A percentile compares a stretch with the other conserved stretches of the same genome.
These are phyloP conservation scores for Oropetium thomaeum DNA, from an alignment of 176 grass and related monocot species.

Conservation along the genomic window DNA sequence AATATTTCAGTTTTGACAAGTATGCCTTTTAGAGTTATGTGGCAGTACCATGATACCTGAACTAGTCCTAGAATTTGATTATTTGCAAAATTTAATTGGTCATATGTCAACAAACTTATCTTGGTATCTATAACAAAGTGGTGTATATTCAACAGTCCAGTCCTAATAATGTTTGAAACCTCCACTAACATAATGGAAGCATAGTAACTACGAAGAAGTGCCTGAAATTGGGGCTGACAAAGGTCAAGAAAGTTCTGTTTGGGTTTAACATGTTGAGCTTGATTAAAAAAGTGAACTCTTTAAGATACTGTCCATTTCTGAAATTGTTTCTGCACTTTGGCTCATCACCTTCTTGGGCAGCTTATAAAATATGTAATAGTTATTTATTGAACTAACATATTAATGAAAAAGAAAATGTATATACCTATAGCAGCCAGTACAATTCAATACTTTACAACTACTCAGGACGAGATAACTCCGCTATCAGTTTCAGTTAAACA, in stretches of 20 bases:
- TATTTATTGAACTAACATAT: background rate
- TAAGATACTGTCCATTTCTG: background rate
- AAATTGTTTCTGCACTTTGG: conserved; percentile 13
- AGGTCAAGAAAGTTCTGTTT: background rate
- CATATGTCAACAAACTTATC: too few species aligned
- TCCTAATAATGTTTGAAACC: background rate
- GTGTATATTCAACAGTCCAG: too few species aligned
- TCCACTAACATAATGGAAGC: background rate
- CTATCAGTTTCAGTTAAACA: background rate
- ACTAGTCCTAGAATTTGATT: background rate
- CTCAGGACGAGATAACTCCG: background rate
- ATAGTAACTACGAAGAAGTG: too few species aligned
- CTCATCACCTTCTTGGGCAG: background rate
- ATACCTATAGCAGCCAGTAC: background rate
- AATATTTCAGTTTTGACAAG: background rate
- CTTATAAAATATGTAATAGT: background rate
- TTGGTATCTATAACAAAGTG: too few species aligned
- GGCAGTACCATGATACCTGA: background rate
- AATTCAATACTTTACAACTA: background rate
- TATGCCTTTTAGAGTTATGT: background rate
- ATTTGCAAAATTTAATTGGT: background rate
- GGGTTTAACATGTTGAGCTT: background rate
- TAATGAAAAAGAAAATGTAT: background rate
- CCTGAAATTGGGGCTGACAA: too few species aligned
- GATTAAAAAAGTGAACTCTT: background rate